These are phyloP conservation scores for Torulaspora franciscae DNA, from an alignment of 805 yeast species.

Conservation along the genomic window DNA sequence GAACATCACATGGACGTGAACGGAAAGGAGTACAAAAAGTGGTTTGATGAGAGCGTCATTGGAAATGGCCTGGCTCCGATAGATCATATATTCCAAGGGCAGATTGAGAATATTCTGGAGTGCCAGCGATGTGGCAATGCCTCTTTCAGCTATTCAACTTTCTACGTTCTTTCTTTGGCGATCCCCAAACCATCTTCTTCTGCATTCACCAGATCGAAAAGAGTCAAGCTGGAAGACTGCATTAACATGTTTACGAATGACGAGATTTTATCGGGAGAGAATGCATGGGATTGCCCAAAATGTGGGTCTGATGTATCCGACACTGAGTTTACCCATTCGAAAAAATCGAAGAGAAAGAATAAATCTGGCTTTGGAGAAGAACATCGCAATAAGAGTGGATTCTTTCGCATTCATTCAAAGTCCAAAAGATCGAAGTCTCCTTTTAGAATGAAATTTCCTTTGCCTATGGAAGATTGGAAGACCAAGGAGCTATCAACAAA, in stretches of 20 bases:
- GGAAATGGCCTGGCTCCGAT: constrained; percentile 65
- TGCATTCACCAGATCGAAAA: constrained; percentile 30
- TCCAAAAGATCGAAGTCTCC: constrained; percentile 29
- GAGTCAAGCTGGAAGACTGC: constrained; percentile 54
- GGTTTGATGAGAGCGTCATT: constrained; percentile 51
- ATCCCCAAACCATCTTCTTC: constrained; percentile 42
- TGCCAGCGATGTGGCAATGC: constrained; percentile 63
- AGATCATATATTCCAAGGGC: constrained; percentile 65
- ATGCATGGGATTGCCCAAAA: constrained; percentile 81
- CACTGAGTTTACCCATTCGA: constrained; percentile 7
- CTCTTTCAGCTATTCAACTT: constrained; percentile 56
- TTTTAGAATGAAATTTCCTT: constrained; percentile 8
- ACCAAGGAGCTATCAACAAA: constrained; percentile 41
- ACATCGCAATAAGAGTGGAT: constrained; percentile 26
- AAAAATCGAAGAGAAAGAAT: constrained; percentile 28
- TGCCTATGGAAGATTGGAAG: constrained; percentile 39
- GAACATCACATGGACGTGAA: constrained; percentile 26
- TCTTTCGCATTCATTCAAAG: constrained; percentile 17
- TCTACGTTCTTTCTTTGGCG: constrained; percentile 58
- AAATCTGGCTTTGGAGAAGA: constrained; percentile 6
- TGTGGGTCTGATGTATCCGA: constrained; percentile 38
- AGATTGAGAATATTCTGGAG: constrained; percentile 56
- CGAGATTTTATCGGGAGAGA: constrained; percentile 63
- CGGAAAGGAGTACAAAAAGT: constrained; percentile 51
- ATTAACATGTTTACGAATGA: constrained; percentile 55